Base-by-base conservation (phyloP, 331 rosid species). In the Acacia concinna region DNA sequence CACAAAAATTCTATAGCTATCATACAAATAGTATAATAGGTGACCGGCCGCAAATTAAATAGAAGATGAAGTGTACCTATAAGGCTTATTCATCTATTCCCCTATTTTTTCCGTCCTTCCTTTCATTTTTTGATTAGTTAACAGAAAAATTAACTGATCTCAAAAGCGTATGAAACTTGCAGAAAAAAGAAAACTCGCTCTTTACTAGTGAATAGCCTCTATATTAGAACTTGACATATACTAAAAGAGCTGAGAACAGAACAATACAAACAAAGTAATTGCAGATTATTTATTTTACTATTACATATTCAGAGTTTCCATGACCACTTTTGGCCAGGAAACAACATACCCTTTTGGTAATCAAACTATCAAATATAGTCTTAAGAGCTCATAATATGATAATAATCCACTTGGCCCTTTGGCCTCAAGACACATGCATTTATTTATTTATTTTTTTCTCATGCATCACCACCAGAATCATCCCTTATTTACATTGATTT, bases 341-440 rank as follows among this genome's bases (percentile, higher is more conserved):
- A 84, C 81, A 38, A 21, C 44, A 21, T 71, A 15, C 79, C 81
- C 59, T 34, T 34, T 31, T 8, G 13, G 77, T 35, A 27, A 49
- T 40, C 17, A 56, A 23, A 56, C 27, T 23, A 23, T 25, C 63
- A 68, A 68, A 27, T 30, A 60, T 30, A 60, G 13, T 68, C 54
- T 21, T 14, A 21, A 67, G 38, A 11, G 18, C 51, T 67, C 4
- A 4, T 11, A 49, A n/a, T n/a, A n/a, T n/a, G n/a, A n/a, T n/a
- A 1, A 8, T 23, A 12, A 65, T 49, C 20, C n/a, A 51, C 37
- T 30, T 27, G 85, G 78, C 83, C 85, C 71, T 84, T 88, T 82
- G 86, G 84, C 82, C 88, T 49, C 54, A 28, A 81, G 78, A 79
- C 82, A 87, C 73, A 3, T 70, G 72, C 57, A 72, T 71, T 27